Conservation (phyloP, 2,329 filamentous ascomycete genomes). For the Colletotrichum kahawae region DNA sequence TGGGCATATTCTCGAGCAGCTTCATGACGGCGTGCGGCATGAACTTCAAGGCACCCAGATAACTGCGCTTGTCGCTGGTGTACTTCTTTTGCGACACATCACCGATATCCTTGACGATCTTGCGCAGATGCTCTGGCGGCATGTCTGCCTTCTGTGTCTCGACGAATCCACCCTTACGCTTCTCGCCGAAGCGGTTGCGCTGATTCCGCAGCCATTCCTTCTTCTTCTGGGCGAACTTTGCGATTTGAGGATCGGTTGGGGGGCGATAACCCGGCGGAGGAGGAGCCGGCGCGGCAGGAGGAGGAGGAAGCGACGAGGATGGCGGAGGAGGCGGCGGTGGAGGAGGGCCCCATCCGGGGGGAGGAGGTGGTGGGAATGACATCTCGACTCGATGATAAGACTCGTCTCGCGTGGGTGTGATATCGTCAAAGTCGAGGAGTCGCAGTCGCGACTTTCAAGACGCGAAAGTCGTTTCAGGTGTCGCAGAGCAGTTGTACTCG, state of each 20-base stretch:
- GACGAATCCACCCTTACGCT: conserved; percentile 93
- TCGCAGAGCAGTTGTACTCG: conserved; percentile 16
- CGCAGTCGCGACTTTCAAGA: conserved; percentile 23
- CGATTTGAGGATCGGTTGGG: conserved; percentile 79
- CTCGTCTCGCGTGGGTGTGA: conserved; percentile 7
- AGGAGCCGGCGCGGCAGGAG: conserved; percentile 66
- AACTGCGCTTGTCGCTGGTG: conserved; percentile 97
- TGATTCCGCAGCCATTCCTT: conserved; percentile 96
- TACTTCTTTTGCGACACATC: conserved; percentile 99
- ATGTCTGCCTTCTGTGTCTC: conserved; percentile 99
- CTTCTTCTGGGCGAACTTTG: conserved; percentile 98
- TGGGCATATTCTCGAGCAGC: conserved; percentile 98
- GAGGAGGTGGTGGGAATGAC: conserved; percentile 62
- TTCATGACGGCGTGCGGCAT: conserved; percentile 99
- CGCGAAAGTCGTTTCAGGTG: conserved; percentile 8
- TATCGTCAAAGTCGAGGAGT: conserved; percentile 18
- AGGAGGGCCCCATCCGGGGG: conserved; percentile 60
- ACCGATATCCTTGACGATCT: conserved; percentile 98
- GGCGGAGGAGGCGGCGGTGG: conserved; percentile 58
- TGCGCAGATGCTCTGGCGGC: conserved; percentile 96
- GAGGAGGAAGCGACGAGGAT: conserved; percentile 61
- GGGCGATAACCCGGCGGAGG: conserved; percentile 88
- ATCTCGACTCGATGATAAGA: conserved; percentile 38
- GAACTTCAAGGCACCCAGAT: conserved; percentile 95
- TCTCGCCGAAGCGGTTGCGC: conserved; percentile 93